phyloP scores from a whole-genome alignment of 495 filamentous ascomycete genomes.

The Xylaria nigripes region DNA sequence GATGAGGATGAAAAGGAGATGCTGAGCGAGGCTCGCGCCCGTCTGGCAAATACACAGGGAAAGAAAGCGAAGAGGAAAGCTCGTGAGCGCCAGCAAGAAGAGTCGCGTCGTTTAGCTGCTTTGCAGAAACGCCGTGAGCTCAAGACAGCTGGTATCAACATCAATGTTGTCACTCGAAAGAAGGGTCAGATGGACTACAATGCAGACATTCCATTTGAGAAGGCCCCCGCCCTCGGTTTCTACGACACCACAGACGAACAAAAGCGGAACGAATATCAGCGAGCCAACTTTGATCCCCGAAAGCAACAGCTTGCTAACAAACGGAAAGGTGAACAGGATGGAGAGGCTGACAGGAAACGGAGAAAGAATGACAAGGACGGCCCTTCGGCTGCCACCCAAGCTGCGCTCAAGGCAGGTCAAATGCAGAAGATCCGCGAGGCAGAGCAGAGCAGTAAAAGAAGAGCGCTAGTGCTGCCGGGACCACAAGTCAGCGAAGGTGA shows the following conservation, averaged over 20 bases:
- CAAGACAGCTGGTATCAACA: conserved; percentile 96
- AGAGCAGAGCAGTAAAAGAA: conserved; percentile 89
- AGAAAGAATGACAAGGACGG: conserved; percentile 77
- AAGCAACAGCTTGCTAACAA: conserved; percentile 96
- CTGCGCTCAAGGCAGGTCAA: conserved; percentile 89
- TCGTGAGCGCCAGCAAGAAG: conserved; percentile 88
- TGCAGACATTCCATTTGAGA: conserved; percentile 96
- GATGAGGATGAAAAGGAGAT: conserved; percentile 99
- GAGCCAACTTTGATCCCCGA: conserved; percentile 83
- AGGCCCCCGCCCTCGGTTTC: conserved; percentile 80
- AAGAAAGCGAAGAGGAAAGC: conserved; percentile 99
- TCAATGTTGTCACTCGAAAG: conserved; percentile 89
- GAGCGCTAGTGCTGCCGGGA: conserved; percentile 66
- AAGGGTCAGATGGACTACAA: conserved; percentile 99
- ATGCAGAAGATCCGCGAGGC: conserved; percentile 95
- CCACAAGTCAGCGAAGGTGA: conserved; percentile 90
- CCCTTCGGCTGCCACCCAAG: conserved; percentile 65
- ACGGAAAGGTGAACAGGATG: conserved; percentile 82
- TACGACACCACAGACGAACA: conserved; percentile 86
- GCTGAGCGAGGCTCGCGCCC: conserved; percentile 93
- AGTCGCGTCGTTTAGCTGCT: conserved; percentile 78
- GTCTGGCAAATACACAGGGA: conserved; percentile 93
- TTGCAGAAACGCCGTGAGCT: conserved; percentile 93
- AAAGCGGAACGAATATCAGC: conserved; percentile 71
- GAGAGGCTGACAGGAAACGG: conserved; percentile 73